Base-by-base conservation (phyloP, 2,329 filamentous ascomycete species). In the Aureobasidium musti region DNA sequence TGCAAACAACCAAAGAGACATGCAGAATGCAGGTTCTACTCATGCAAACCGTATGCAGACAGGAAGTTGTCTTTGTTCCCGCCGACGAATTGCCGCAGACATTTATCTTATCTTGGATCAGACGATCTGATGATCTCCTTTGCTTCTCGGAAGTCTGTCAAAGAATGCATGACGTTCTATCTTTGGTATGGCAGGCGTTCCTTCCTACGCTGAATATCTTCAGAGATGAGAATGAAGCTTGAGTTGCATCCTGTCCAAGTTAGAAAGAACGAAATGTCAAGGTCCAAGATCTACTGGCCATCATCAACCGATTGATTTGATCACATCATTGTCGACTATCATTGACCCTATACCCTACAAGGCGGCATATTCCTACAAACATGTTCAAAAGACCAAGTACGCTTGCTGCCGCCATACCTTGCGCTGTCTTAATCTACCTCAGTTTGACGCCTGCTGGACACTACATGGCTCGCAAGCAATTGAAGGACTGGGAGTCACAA, bases 381-480 rank as follows among this genome's bases (percentile, higher is more conserved):
- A 28, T 57, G 13, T 59, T 50, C 17, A 35, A n/a, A 66, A 50
- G 43, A 30, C 23, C 53, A 14, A 21, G 21, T 14, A 43, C 30
- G 17, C 21, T 45, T 3, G 41, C 33, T 14, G 43, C 30, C 14
- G 33, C 30, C 3, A 39, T 66, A 3, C 64, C 64, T 30, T 59
- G 53, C 7, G 53, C 41, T 28, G 45, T 66, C 13, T 33, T 66
- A 17, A 21, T 66, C 8, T 59, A 60, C 35, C 64, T 66, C 53
- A 50, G 37, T 33, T 19, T 64, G 49, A 39, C 49, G 4, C 61
- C 61, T 45, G 61, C 61, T 21, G 61, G 47, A 53, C 61, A 64
- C 13, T 39, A 33, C 5, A 13, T 64, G 33, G 23, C 49, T n/a
- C 59, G 59, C 30, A 63, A 41, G 26, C 23, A 54, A 11, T 5